Evolutionary conservation across 768 basidiomycete species (phyloP).

Genomic region (Auriscalpium orientale): DNA sequence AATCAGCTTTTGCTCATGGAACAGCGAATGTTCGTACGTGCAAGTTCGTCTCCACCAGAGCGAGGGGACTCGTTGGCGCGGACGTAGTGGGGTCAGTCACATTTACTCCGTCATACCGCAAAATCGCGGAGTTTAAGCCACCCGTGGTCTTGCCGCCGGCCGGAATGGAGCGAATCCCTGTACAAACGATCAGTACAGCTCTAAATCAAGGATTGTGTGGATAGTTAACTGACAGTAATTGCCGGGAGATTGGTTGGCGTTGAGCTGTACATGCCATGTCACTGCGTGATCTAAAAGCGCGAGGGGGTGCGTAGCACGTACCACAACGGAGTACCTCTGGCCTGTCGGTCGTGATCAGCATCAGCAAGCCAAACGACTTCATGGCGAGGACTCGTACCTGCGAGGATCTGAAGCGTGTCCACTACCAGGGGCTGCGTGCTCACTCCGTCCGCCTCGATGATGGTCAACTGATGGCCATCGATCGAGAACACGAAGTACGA

Average conservation of each 20-base stretch:
- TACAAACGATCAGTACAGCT: background rate
- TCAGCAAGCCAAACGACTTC: background rate
- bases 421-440: constrained; percentile 16
- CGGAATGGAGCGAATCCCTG: constrained; percentile 19
- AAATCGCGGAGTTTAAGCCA: constrained; percentile 47
- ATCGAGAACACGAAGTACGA: constrained; percentile 21
- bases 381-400: constrained; percentile 3
- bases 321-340: background rate
- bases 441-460: constrained; percentile 24
- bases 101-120: constrained; percentile 40
- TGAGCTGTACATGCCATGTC: constrained; percentile 7
- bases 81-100: constrained; percentile 33
- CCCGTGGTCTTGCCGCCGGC: constrained; percentile 20
- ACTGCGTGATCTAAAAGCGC: background rate
- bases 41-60: constrained; percentile 31
- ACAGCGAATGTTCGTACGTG: constrained; percentile 13
- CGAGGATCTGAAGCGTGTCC: constrained; percentile 18
- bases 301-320: background rate
- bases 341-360: background rate
- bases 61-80: constrained; percentile 17
- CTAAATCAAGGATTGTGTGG: background rate
- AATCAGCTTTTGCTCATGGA: background rate
- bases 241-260: background rate
- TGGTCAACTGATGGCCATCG: constrained; percentile 19
- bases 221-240: background rate